A percentile compares a stretch with the other conserved stretches of the same genome.
Conservation (phyloP, 805 yeast species). For the Candida sonorensis region DNA sequence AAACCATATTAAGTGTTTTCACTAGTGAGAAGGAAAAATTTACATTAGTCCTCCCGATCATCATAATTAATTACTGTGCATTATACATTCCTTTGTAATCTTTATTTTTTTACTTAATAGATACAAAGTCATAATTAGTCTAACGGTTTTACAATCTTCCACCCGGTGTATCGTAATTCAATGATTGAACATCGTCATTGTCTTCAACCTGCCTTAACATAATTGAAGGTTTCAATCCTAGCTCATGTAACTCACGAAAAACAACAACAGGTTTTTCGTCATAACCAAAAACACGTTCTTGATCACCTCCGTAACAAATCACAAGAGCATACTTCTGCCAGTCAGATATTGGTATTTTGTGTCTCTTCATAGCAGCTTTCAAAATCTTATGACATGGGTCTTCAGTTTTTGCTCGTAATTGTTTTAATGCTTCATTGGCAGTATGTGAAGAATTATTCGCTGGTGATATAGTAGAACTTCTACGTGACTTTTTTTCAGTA, state of each 20-base stretch:
- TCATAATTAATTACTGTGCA: too few relatives aligned
- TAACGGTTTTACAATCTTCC: conserved; percentile 27
- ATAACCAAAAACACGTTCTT: conserved; percentile 73
- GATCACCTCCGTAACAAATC: conserved; percentile 87
- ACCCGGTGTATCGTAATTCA: conserved; percentile 32
- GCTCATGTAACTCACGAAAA: conserved; percentile 76
- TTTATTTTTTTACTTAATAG: too few relatives aligned
- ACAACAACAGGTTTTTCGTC: conserved; percentile 86
- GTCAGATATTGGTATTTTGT: conserved; percentile 68
- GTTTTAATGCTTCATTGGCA: conserved; percentile 66
- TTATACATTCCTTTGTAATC: too few relatives aligned
- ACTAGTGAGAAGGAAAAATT: too few relatives aligned
- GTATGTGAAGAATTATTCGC: background rate
- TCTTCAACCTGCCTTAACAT: conserved; percentile 84
- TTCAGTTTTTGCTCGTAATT: conserved; percentile 77
- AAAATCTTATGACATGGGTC: conserved; percentile 87
- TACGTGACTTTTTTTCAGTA: too few relatives aligned
- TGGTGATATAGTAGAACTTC: too few relatives aligned
- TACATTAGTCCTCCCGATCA: too few relatives aligned
- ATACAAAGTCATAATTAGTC: too few relatives aligned
- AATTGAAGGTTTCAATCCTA: conserved; percentile 83
- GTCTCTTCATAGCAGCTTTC: conserved; percentile 83
- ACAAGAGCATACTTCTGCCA: conserved; percentile 87
- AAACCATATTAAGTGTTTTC: conserved; percentile 78
- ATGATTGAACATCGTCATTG: conserved; percentile 22